phyloP scores from a whole-genome alignment of 2,329 filamentous ascomycete species.

The Penicillium sp. region DNA sequence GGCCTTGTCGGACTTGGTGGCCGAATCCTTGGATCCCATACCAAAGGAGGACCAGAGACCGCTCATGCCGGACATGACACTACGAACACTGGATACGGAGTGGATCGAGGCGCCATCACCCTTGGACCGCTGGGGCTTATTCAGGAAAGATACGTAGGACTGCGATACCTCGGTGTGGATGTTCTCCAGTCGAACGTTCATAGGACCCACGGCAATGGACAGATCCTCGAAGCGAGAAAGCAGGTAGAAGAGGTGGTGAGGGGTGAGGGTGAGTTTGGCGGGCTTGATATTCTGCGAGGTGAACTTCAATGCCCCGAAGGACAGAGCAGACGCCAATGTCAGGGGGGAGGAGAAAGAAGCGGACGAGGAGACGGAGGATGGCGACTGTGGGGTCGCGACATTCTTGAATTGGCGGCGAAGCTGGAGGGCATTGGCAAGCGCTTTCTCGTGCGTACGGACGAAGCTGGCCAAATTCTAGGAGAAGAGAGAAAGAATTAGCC shows the following conservation, averaged over 20 bases:
- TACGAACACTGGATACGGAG: conserved; percentile 93
- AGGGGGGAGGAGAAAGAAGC: conserved; percentile 66
- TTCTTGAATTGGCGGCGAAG: conserved; percentile 71
- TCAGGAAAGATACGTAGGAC: conserved; percentile 91
- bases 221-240: conserved; percentile 94
- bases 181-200: conserved; percentile 94
- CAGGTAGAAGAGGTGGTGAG: conserved; percentile 95
- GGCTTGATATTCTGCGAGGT: conserved; percentile 83
- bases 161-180: conserved; percentile 83
- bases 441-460: conserved; percentile 95
- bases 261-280: conserved; percentile 85
- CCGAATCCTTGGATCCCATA: conserved; percentile 73
- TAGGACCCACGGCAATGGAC: conserved; percentile 83
- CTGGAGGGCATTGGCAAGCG: conserved; percentile 91
- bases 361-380: conserved; percentile 55
- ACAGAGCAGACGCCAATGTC: conserved; percentile 76
- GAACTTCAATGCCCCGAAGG: conserved; percentile 80
- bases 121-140: conserved; percentile 76
- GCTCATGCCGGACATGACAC: conserved; percentile 96
- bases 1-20: conserved; percentile 82
- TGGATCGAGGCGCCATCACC: conserved; percentile 88
- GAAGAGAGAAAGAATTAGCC: not conserved
- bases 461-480: conserved; percentile 87
- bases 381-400: conserved; percentile 55
- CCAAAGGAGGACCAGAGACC: conserved; percentile 87